Conservation (phyloP, 495 filamentous ascomycete genomes). For the Xylona heveae region DNA sequence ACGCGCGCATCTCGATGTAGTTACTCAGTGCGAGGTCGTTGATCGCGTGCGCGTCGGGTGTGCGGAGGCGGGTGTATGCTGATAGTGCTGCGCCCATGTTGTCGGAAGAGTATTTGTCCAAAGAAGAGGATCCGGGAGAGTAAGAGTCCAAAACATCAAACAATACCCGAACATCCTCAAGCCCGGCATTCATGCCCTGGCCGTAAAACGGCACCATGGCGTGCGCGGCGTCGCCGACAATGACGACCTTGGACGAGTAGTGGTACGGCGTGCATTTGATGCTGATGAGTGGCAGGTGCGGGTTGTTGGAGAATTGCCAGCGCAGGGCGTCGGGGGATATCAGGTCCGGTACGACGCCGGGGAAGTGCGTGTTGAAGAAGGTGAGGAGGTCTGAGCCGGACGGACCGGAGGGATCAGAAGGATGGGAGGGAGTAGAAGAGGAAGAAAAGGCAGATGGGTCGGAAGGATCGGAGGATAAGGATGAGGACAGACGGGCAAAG, state of each 20-base stretch:
- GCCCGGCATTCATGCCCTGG: conserved; percentile 71
- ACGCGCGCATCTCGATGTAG: conserved; percentile 79
- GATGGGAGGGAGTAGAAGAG: conserved; percentile 41
- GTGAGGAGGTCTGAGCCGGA: conserved; percentile 30
- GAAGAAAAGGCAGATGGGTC: conserved; percentile 24
- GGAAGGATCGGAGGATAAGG: conserved; percentile 35
- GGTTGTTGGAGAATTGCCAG: conserved; percentile 53
- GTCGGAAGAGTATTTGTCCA: neutral
- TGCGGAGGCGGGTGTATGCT: conserved; percentile 50
- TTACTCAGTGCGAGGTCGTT: conserved; percentile 83
- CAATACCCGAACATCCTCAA: conserved; percentile 68
- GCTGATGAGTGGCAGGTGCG: conserved; percentile 76
- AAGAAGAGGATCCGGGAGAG: neutral
- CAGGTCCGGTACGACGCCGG: conserved; percentile 63
- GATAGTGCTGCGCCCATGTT: conserved; percentile 32
- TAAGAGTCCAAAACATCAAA: conserved; percentile 26
- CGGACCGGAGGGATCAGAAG: conserved; percentile 33
- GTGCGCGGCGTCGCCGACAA: conserved; percentile 87
- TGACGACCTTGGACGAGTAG: conserved; percentile 51
- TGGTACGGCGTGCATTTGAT: conserved; percentile 86
- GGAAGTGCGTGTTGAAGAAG: conserved; percentile 67
- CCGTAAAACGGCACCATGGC: conserved; percentile 95
- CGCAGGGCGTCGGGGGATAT: conserved; percentile 46
- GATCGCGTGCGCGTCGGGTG: conserved; percentile 65
- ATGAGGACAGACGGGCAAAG: conserved; percentile 46